Base-by-base conservation (phyloP, 441 rosid species). In the Jatropha multifida region DNA sequence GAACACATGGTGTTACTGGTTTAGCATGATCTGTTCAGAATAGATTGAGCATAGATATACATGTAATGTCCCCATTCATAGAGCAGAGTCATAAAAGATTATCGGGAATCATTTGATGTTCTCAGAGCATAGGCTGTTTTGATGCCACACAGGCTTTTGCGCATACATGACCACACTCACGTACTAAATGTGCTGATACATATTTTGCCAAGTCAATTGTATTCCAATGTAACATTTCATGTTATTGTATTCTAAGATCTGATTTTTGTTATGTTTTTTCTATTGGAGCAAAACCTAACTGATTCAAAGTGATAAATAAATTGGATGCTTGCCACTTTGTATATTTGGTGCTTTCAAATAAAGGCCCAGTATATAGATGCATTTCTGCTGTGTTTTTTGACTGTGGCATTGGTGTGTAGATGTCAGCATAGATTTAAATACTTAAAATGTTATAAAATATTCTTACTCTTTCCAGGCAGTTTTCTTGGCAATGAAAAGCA, bases 401-500 rank as follows among this genome's bases (percentile, higher is more conserved):
- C 26, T 65, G 77, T 12, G 55, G 65, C 27, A 27, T 10, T 58
- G 59, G 20, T 44, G 42, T 58, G 4, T 66, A 67, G 5, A 10
- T 40, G 1, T 49, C 48, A 27, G 4, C 15, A 10, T 73, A 9
- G 15, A 27, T 10, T 62, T 13, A 63, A 49, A 32, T 42, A 18
- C 9, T 17, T 2, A n/a, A 23, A 40, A 10, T 13, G 38, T 14
- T 58, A 27, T 42, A 51, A 20, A 68, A 54, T 74, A 7, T 74
- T 27, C 63, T 44, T 66, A 61, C 69, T 69, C 69, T 44, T 75
- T 75, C 38, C 90, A 96, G 98, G 98, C 98, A 75, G 93, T 94
- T 75, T 96, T 86, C 83, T 85, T 94, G 90, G 97, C 97, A 71
- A 85, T 92, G 94, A 92, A 91, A 83, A 90, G 84, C 80, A 90